Evolutionary conservation across 148 eudicot species (phyloP), one percentile per base, ranked within the genome.

Genomic region (Fagopyrum esculentum): DNA sequence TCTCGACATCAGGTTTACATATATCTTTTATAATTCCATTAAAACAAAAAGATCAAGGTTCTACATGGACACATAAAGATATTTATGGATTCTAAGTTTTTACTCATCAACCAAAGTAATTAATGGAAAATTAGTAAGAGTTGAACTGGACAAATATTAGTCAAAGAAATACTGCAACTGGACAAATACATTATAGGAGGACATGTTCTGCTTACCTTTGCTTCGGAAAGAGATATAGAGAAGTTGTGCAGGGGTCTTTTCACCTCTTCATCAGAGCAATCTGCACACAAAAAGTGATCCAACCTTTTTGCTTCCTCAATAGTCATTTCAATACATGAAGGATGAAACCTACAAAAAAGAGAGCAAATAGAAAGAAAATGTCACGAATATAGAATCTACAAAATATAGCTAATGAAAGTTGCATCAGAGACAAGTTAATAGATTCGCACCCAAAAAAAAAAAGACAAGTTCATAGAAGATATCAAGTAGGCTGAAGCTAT

Each of bases 221-320:
- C 73, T 45, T 73, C 78, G 22, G 78, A 35, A 29, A 74, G 78
- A 7, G 81, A 75, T 45, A 52, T 54, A 45, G 78, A 35, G 63
- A 79, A 79, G n/a, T 77, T 30, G 57, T 69, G 71, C 68, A 61
- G 43, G 35, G 80, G 44, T 73, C 72, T 73, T 55, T 80, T 68
- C 40, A 61, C 43, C 44, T 77, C 74, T 40, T 80, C 74, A 15
- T 80, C 83, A 7, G 60, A 61, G 71, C 83, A 80, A 26, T 80
- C 80, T 11, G 77, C 45, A 60, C 83, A 80, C 61, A 77, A 9
- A 57, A 76, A 80, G 71, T 68, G 64, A 40, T 73, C 79, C 74
- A 80, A 69, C 74, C 75, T 73, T 76, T 80, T 77, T 29, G 80
- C 80, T 48, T 77, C 77, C 70, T 73, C 80, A 19, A 69, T 77